These are phyloP conservation scores for Penicillium sp. DNA, from an alignment of 2,329 filamentous ascomycete genomes.

Conservation along the genomic window DNA sequence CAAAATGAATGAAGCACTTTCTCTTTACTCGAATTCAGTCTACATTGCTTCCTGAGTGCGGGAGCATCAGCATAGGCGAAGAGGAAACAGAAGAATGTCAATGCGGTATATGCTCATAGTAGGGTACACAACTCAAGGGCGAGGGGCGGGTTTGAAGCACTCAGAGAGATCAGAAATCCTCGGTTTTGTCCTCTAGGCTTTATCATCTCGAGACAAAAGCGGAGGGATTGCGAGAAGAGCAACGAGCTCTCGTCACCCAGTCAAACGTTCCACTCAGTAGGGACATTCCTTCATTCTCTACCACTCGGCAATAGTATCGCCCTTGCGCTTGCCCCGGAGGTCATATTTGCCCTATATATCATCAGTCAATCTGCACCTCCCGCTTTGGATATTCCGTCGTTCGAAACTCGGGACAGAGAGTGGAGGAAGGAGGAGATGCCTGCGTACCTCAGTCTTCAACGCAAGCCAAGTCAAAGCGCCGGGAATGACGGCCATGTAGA, in stretches of 20 bases:
- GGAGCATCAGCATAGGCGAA: too few species aligned
- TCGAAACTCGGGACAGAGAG: too few species aligned
- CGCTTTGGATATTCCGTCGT: too few species aligned
- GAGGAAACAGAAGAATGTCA: slow-evolving; percentile 17
- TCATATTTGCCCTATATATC: slow-evolving; percentile 70
- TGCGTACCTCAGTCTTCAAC: slow-evolving; percentile 79
- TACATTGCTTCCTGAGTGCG: too few species aligned
- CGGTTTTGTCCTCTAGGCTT: slow-evolving; percentile 2
- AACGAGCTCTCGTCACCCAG: too few species aligned
- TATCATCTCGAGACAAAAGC: too few species aligned
- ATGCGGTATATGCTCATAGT: slow-evolving; percentile 32
- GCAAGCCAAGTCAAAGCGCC: slow-evolving; percentile 62
- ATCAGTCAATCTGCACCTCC: slow-evolving; percentile 8
- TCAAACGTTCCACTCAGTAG: too few species aligned
- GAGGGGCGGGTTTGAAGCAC: slow-evolving; percentile 2
- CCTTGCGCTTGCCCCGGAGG: slow-evolving; percentile 78
- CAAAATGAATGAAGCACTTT: not conserved
- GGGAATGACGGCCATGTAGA: slow-evolving; percentile 71
- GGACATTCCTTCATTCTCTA: slow-evolving; percentile 35
- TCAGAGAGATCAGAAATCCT: slow-evolving; percentile 6
- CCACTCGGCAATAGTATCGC: slow-evolving; percentile 76
- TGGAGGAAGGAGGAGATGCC: not conserved
- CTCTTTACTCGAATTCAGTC: not conserved
- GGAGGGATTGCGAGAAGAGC: too few species aligned
- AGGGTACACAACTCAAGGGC: slow-evolving; percentile 23